A percentile compares a stretch with the other conserved stretches of the same genome.
Evolutionary conservation across 2,329 filamentous ascomycete species (phyloP).

Genomic region (Aureobasidium sp.): DNA sequence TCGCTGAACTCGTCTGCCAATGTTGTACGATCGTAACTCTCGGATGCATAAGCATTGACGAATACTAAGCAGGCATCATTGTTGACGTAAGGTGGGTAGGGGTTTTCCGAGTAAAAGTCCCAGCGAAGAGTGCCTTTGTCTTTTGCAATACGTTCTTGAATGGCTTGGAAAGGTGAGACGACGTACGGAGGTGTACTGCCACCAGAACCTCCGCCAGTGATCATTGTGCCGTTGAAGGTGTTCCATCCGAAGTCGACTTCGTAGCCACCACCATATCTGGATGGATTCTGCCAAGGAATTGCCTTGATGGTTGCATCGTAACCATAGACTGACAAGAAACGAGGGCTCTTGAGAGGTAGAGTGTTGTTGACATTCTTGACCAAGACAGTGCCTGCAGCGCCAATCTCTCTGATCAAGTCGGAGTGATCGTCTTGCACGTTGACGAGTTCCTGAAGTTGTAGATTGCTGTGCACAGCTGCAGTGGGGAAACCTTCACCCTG

Average conservation of each 20-base stretch:
- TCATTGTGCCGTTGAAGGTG: slow-evolving; percentile 21
- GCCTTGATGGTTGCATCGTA: slow-evolving; percentile 30
- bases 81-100: slow-evolving; percentile 13
- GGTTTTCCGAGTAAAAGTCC: slow-evolving; percentile 27
- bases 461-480: slow-evolving; percentile 49
- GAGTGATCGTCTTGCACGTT: slow-evolving; percentile 38
- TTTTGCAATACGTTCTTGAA: slow-evolving; percentile 21
- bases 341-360: slow-evolving; percentile 41
- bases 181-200: slow-evolving; percentile 14
- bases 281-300: slow-evolving; percentile 23
- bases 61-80: slow-evolving; percentile 16
- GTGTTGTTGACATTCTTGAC: slow-evolving; percentile 55
- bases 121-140: slow-evolving; percentile 26
- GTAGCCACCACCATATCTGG: slow-evolving; percentile 27
- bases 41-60: slow-evolving; percentile 14
- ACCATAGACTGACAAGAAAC: slow-evolving; percentile 30
- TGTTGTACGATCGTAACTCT: slow-evolving; percentile 18
- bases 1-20: slow-evolving; percentile 13
- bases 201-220: slow-evolving; percentile 16
- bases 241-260: slow-evolving; percentile 25
- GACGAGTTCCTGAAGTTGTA: slow-evolving; percentile 10
- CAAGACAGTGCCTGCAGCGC: slow-evolving; percentile 48
- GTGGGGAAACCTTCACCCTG: slow-evolving; percentile 50
- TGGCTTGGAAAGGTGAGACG: slow-evolving; percentile 14
- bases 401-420: slow-evolving; percentile 41